A percentile compares a stretch with the other conserved stretches of the same genome.
Conservation (phyloP, 176 grass and related monocot genomes). For the Avena insularis region DNA sequence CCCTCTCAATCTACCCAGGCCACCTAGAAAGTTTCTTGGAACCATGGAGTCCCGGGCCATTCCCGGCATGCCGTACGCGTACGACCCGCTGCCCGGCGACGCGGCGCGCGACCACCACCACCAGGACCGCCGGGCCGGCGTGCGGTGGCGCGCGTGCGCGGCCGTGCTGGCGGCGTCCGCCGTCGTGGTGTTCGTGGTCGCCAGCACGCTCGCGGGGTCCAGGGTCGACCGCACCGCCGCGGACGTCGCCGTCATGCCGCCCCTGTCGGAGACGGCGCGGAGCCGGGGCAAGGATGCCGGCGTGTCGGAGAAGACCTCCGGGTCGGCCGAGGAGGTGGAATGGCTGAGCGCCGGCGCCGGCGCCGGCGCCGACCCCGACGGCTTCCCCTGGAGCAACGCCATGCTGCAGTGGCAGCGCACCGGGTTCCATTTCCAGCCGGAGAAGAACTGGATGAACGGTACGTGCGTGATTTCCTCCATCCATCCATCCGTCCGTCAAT, state of each 20-base stretch:
- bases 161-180: background rate
- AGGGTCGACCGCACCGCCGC: background rate
- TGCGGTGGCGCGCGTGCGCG: slow-evolving; percentile 31
- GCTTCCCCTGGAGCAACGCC: slow-evolving; percentile 56
- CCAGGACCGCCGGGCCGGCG: background rate
- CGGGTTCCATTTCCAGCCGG: slow-evolving; percentile 71
- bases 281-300: slow-evolving; percentile 46
- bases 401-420: slow-evolving; percentile 79
- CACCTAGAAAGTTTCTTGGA: too few species aligned
- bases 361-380: background rate
- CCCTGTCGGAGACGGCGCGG: background rate
- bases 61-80: slow-evolving; percentile 8
- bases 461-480: background rate
- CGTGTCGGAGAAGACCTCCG: slow-evolving; percentile 65
- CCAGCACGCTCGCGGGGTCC: slow-evolving; percentile 24
- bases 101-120: too few species aligned
- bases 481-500: background rate
- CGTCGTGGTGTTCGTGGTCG: slow-evolving; percentile 19
- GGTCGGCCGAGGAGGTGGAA: background rate
- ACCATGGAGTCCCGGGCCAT: slow-evolving; percentile 20
- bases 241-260: background rate
- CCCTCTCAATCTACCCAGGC: background rate
- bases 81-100: slow-evolving; percentile 20
- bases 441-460: slow-evolving; percentile 85
- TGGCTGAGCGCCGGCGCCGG: background rate